Base-by-base conservation (phyloP, 148 eudicot genomes). In the Amaranthus cruentus region DNA sequence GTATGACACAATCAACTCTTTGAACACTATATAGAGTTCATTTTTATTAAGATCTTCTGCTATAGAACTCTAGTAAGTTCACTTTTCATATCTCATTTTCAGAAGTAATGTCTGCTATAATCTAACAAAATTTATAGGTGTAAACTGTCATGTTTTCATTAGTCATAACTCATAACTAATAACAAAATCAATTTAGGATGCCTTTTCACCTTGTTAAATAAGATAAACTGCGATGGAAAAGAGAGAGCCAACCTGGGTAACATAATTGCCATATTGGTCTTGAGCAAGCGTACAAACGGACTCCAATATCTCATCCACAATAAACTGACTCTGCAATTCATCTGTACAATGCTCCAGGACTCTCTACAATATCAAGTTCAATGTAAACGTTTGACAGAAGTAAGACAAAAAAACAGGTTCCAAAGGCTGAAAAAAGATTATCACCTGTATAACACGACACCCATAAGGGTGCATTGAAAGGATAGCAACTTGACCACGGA, bases 201-300 rank as follows among this genome's bases (percentile, higher is more conserved):
- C 66, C 43, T 4, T 42, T 2, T 10, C 66, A 46, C 43, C 4
- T 54, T 56, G 6, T 4, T 7, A 62, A 52, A 55, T 68, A 9
- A 6, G 52, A 7, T 12, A 15, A 70, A 46, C 57, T 6, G 3
- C 9, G n/a, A 42, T 47, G 15, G 46, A 10, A 10, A 38, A 71
- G 56, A 66, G 52, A 69, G 55, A 59, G 71, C 79, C 12, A 71
- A 93, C 98, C 98, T 93, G 98, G 43, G 88, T 87, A 54, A 93
- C 98, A 85, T 93, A 93, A 81, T 91, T 93, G 72, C 98, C 98
- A 81, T 93, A 93, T 79, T 93, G 96, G 71, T 93, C 96, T 79
- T 89, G 98, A 48, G 97, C 97, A 77, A 93, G 95, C 74, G 74
- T 82, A 78, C 83, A 85, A 76, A 85, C 88, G 42, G 97, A 85